A percentile compares a stretch with the other conserved stretches of the same genome.
phyloP scores from a whole-genome alignment of 768 basidiomycete species.

The Gautieria morchelliformis region DNA sequence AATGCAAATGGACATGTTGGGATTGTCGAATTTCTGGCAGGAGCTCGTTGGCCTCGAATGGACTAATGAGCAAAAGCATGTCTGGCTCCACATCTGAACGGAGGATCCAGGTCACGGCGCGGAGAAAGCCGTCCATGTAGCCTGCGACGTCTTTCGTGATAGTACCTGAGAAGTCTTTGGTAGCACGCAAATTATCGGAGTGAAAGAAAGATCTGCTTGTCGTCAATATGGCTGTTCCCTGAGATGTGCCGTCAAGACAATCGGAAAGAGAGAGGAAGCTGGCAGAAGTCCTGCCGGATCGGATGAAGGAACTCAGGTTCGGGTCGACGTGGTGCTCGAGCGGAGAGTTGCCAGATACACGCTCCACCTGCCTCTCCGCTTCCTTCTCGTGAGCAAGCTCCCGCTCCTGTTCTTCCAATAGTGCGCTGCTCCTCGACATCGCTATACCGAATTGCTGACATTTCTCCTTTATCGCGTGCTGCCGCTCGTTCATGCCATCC shows the following conservation, averaged over 20 bases:
- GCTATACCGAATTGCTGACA: slow-evolving; percentile 20
- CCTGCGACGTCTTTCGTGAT: slow-evolving; percentile 13
- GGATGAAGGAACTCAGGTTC: slow-evolving; percentile 20
- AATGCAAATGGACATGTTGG: slow-evolving; percentile 28
- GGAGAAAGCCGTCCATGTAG: slow-evolving; percentile 22
- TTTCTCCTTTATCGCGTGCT: slow-evolving; percentile 16
- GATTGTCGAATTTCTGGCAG: slow-evolving; percentile 28
- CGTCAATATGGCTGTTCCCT: slow-evolving; percentile 15
- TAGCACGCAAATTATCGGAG: slow-evolving; percentile 22
- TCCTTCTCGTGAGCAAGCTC: slow-evolving; percentile 34
- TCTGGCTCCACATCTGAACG: slow-evolving; percentile 8
- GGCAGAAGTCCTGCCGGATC: slow-evolving; percentile 15
- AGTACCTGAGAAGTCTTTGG: slow-evolving; percentile 27
- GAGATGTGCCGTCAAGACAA: not conserved
- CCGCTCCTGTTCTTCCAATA: slow-evolving; percentile 43
- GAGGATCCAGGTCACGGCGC: slow-evolving; percentile 36
- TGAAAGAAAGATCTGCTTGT: slow-evolving; percentile 12
- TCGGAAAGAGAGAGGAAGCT: not conserved
- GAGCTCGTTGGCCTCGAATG: slow-evolving; percentile 29
- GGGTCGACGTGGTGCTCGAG: slow-evolving; percentile 19
- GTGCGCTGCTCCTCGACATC: slow-evolving; percentile 12
- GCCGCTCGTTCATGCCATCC: not conserved
- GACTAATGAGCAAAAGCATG: slow-evolving; percentile 31
- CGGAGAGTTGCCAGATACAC: slow-evolving; percentile 22
- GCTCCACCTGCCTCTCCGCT: slow-evolving; percentile 29